These are phyloP conservation scores for Backusella mclennaniae DNA, from an alignment of 192 early-diverging fungal genomes.

Conservation along the genomic window DNA sequence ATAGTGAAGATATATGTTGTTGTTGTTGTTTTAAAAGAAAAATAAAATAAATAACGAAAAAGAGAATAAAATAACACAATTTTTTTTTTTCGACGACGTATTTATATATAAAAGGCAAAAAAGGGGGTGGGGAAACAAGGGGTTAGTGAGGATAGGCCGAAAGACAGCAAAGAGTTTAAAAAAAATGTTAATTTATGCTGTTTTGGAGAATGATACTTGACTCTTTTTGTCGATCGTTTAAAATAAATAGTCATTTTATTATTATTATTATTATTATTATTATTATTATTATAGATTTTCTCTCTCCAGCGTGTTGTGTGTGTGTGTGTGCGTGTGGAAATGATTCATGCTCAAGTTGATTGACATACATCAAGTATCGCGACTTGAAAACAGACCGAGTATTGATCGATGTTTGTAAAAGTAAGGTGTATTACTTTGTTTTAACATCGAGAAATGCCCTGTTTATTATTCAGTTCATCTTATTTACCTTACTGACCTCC, in stretches of 20 bases:
- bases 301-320: background rate
- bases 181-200: conserved; percentile 32
- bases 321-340: background rate
- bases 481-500: conserved; percentile 3
- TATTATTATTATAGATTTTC: background rate
- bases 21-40: background rate
- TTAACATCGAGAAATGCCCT: conserved; percentile 4
- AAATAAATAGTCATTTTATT: background rate
- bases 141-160: conserved; percentile 7
- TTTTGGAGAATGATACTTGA: conserved; percentile 27
- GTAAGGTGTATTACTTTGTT: background rate
- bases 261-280: background rate
- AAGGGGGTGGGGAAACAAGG: background rate
- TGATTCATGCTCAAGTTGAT: background rate
- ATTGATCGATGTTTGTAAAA: background rate
- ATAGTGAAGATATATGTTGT: background rate
- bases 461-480: conserved; percentile 1
- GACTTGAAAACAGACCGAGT: background rate
- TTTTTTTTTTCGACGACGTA: background rate
- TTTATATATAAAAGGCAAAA: background rate
- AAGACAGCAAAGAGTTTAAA: conserved; percentile 9
- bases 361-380: background rate
- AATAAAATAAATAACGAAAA: conserved; percentile 14
- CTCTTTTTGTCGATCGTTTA: conserved; percentile 19
- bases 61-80: conserved; percentile 5